These are phyloP conservation scores for Monosporascus sp. DNA, from an alignment of 2,329 filamentous ascomycete genomes.

Conservation along the genomic window DNA sequence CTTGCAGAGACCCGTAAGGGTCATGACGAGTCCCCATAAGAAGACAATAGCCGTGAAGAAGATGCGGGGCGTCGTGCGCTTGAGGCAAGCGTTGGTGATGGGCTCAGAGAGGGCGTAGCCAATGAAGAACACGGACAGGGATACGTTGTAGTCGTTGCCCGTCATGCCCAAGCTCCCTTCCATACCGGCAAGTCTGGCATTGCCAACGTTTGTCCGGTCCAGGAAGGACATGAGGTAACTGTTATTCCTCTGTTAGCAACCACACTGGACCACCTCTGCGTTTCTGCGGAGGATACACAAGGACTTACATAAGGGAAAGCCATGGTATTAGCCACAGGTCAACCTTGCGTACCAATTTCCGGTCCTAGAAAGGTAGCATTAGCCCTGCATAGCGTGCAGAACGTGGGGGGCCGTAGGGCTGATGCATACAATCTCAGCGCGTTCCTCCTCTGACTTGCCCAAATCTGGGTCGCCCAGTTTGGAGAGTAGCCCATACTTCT, in stretches of 20 bases:
- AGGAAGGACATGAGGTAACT: conserved; percentile 68
- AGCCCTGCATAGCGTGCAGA: background rate
- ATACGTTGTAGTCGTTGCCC: conserved; percentile 63
- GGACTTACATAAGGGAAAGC: conserved; percentile 17
- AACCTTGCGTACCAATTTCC: conserved; percentile 26
- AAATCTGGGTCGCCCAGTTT: conserved; percentile 48
- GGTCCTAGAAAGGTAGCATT: conserved; percentile 22
- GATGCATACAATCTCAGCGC: conserved; percentile 44
- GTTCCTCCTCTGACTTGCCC: conserved; percentile 49
- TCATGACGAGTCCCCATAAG: conserved; percentile 64
- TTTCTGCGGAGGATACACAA: conserved; percentile 17
- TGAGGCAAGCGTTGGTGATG: conserved; percentile 74
- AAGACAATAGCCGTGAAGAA: conserved; percentile 83
- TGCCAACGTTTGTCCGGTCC: conserved; percentile 68
- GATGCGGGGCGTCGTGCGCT: conserved; percentile 66
- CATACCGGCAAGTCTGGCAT: conserved; percentile 58
- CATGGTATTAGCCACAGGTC: conserved; percentile 31
- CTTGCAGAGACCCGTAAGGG: conserved; percentile 61
- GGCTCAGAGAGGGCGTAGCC: conserved; percentile 78
- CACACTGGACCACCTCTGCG: background rate
- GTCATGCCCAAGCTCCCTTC: conserved; percentile 55
- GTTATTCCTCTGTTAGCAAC: background rate
- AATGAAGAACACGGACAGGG: conserved; percentile 80
- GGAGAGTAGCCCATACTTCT: background rate
- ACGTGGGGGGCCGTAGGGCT: background rate